Conservation (phyloP, 495 filamentous ascomycete genomes). For the Tuber indicum region DNA sequence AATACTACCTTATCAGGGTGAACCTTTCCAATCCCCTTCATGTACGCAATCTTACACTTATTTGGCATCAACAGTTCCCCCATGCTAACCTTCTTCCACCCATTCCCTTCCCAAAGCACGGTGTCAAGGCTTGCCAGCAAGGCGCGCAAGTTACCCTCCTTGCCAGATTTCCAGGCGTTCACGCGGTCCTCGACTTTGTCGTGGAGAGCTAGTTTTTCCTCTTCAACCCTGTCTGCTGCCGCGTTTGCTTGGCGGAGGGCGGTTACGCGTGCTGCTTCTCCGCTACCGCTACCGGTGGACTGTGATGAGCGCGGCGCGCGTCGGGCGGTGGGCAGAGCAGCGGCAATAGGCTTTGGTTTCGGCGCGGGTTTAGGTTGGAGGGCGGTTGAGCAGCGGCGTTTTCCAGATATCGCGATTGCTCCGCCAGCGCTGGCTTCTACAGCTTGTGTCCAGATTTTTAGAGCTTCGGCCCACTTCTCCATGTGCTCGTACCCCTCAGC, state of each 20-base stretch:
- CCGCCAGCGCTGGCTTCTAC: constrained; percentile 81
- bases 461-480: constrained; percentile 85
- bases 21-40: constrained; percentile 98
- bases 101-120: constrained; percentile 83
- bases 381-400: constrained; percentile 86
- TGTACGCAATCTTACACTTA: constrained; percentile 94
- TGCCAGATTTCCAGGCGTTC: constrained; percentile 72
- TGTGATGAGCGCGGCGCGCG: constrained; percentile 30
- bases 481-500: constrained; percentile 93
- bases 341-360: constrained; percentile 46
- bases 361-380: constrained; percentile 53
- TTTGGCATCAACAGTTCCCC: constrained; percentile 80
- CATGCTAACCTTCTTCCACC: constrained; percentile 96
- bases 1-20: constrained; percentile 91
- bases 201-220: constrained; percentile 82
- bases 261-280: constrained; percentile 39
- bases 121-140: constrained; percentile 79
- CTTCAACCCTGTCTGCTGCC: constrained; percentile 73
- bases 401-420: constrained; percentile 70
- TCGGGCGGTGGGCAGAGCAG: constrained; percentile 45
- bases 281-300: constrained; percentile 46
- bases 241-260: constrained; percentile 73
- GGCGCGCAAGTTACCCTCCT: constrained; percentile 86
- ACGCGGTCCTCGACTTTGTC: constrained; percentile 77
- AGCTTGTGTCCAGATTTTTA: constrained; percentile 67